Conservation (phyloP, 192 early-diverging fungal species). For the Phycomyces nitens region DNA sequence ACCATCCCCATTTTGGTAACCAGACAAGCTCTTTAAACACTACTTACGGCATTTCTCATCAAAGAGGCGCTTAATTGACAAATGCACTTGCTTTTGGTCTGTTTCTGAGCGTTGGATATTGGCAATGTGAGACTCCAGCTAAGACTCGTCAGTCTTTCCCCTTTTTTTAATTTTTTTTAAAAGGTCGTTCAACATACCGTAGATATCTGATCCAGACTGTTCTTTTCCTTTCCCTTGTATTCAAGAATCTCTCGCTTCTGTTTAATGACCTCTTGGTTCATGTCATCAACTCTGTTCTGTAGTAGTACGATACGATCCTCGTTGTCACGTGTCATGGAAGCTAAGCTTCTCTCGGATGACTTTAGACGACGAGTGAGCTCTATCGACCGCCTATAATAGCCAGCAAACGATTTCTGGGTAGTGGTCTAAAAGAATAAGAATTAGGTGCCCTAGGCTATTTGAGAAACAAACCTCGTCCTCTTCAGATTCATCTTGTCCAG, state of each 20-base stretch:
- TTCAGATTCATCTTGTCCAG: slow-evolving; percentile 7
- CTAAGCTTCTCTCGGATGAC: slow-evolving; percentile 40
- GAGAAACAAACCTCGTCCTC: too few relatives aligned
- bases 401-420: slow-evolving; percentile 20
- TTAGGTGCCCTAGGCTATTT: too few relatives aligned
- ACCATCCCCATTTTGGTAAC: background rate
- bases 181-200: slow-evolving; percentile 21
- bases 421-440: background rate
- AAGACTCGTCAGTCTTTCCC: background rate
- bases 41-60: slow-evolving; percentile 42
- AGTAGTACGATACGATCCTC: slow-evolving; percentile 40
- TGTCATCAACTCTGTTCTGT: slow-evolving; percentile 41
- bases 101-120: slow-evolving; percentile 33
- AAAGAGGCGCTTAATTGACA: slow-evolving; percentile 32
- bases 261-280: slow-evolving; percentile 31
- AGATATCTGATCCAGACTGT: slow-evolving; percentile 39
- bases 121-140: slow-evolving; percentile 41
- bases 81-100: slow-evolving; percentile 41
- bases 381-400: slow-evolving; percentile 35
- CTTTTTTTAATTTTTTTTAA: too few relatives aligned
- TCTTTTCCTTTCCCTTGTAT: slow-evolving; percentile 43
- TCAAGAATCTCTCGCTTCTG: slow-evolving; percentile 40
- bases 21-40: background rate
- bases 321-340: slow-evolving; percentile 41
- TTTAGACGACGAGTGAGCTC: slow-evolving; percentile 40